Percentiles rank a stretch among this genome's conserved stretches.
Conservation (phyloP, 768 basidiomycete genomes). For the Baorangia bicolor region DNA sequence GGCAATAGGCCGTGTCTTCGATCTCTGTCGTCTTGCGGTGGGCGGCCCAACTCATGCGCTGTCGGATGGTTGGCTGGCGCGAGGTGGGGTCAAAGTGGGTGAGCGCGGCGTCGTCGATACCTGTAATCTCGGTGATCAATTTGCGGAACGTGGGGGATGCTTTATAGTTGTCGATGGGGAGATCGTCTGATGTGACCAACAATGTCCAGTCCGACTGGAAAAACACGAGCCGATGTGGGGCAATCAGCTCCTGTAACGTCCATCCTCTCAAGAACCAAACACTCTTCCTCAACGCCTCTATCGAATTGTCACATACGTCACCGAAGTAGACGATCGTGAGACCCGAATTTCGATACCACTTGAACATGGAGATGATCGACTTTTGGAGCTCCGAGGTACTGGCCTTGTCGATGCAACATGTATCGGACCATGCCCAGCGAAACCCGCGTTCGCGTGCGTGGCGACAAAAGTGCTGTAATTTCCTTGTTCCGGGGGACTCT, state of each 20-base stretch:
- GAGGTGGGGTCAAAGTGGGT: constrained; percentile 19
- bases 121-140: constrained; percentile 15
- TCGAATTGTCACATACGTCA: constrained; percentile 15
- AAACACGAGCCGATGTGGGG: constrained; percentile 23
- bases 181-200: constrained; percentile 12
- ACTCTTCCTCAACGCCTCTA: constrained; percentile 15
- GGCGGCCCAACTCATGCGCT: constrained; percentile 31
- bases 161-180: constrained; percentile 21
- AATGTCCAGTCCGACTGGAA: constrained; percentile 24
- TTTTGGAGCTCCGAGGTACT: constrained; percentile 30
- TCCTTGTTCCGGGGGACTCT: constrained; percentile 8
- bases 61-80: constrained; percentile 10
- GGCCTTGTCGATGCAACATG: constrained; percentile 29
- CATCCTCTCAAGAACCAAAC: constrained; percentile 30
- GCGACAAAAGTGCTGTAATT: constrained; percentile 20
- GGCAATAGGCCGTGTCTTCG: constrained; percentile 30
- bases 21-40: constrained; percentile 28
- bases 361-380: constrained; percentile 33
- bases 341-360: constrained; percentile 27
- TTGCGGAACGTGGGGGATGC: constrained; percentile 9
- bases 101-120: constrained; percentile 17
- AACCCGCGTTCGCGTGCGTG: constrained; percentile 19
- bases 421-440: constrained; percentile 30
- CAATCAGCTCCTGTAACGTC: constrained; percentile 30
- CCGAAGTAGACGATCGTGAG: constrained; percentile 27